Base-by-base conservation (phyloP, 345 rosid genomes). In the Geranium brycei region DNA sequence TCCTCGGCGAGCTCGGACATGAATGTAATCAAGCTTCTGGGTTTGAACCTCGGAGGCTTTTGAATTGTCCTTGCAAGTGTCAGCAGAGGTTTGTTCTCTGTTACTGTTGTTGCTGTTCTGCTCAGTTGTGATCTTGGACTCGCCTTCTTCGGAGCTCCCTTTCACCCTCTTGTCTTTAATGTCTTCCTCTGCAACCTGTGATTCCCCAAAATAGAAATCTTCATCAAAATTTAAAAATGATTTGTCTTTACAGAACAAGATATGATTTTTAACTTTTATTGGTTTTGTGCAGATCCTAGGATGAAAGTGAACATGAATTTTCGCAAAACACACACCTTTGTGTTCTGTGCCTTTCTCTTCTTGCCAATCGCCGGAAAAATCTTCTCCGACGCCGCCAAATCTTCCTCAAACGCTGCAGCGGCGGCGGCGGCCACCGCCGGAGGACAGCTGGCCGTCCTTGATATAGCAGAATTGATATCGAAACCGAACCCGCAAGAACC, bases 1-100 rank as follows among this genome's bases (percentile, higher is more conserved):
- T 17, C 99, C 99, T 13, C 99, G 85, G 7, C 97, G 91, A 7
- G 97, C 99, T 41, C 99, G 75, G 70, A 93, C 97, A 69, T 93
- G 99, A 71, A 93, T 93, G 75, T 86, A 93, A 79, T 90, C 99
- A 0, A 77, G 74, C 79, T 83, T 92, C 69, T 73, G 87, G 67
- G 82, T 92, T 68, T 73, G 87, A 67, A 69, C 81, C 60, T 87
- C 87, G 0, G 83, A 73, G 47, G 67, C 80, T 63, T 85, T 91
- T 4, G 91, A 88, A 63, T 86, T 78, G 53, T 84, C 91, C 74
- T 81, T 87, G 0, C 93, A 86, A 66, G 68, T 71, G 31, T 72
- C 76, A 14, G 68, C 75, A 31, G 87, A 80, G 59, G 73, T 71
- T 32, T 81, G 79, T 68, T 73, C 80, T 68, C 71, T 51, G n/a